A percentile compares a stretch with the other conserved stretches of the same genome.
Conservation (phyloP, 2,329 filamentous ascomycete species). For the Venturia effusa region DNA sequence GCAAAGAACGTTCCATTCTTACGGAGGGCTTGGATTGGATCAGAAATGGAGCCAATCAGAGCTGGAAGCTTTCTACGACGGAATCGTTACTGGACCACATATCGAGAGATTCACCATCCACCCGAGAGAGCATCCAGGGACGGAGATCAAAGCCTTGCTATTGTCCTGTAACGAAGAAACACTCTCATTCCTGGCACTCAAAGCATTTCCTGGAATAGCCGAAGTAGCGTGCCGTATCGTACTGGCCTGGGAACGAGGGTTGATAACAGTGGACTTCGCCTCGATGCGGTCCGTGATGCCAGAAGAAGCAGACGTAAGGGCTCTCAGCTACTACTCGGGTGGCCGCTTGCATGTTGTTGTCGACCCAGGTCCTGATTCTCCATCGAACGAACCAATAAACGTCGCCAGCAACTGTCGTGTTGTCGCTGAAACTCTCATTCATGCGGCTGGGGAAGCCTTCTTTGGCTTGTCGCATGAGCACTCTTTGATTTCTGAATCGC, state of each 20-base stretch:
- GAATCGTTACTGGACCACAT: constrained; percentile 28
- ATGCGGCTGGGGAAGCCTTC: constrained; percentile 24
- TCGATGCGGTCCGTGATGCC: constrained; percentile 22
- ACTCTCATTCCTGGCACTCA: constrained; percentile 23
- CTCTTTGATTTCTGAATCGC: constrained; percentile 23
- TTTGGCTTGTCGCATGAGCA: constrained; percentile 24
- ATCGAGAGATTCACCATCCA: constrained; percentile 33
- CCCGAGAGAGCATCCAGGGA: constrained; percentile 30
- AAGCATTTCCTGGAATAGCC: constrained; percentile 36
- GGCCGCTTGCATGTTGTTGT: constrained; percentile 22
- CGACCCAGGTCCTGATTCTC: constrained; percentile 18
- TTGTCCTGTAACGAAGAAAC: constrained; percentile 27
- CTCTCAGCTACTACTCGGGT: constrained; percentile 24
- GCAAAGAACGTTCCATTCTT: constrained; percentile 30
- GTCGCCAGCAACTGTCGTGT: constrained; percentile 23
- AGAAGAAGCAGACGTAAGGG: constrained; percentile 25
- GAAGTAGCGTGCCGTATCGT: constrained; percentile 22
- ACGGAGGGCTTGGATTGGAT: constrained; percentile 32
- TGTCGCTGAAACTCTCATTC: constrained; percentile 25
- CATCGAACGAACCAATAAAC: constrained; percentile 17
- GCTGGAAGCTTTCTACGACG: constrained; percentile 36
- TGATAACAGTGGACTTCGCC: constrained; percentile 24
- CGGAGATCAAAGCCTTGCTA: constrained; percentile 33
- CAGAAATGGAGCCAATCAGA: constrained; percentile 40
- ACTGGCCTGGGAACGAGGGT: constrained; percentile 22